phyloP scores from a whole-genome alignment of 768 basidiomycete genomes.

The Termitomyces sp. region DNA sequence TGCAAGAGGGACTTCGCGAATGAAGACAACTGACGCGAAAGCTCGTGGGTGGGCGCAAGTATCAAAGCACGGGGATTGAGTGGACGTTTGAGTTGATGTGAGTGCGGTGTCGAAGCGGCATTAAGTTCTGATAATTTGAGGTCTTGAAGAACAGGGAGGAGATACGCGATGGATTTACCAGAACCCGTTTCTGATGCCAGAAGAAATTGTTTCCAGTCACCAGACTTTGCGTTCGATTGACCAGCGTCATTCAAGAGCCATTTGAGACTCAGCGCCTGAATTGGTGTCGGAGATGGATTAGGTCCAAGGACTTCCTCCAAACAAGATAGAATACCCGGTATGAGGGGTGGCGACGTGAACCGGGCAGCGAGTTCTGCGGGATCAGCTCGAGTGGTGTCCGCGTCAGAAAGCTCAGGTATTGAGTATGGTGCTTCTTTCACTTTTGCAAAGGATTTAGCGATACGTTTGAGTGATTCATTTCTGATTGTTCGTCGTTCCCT shows the following conservation, averaged over 20 bases:
- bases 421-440: background rate
- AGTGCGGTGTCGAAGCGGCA: conserved; percentile 7
- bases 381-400: background rate
- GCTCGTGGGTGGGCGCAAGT: conserved; percentile 86
- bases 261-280: conserved; percentile 71
- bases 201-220: conserved; percentile 45
- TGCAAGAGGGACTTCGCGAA: conserved; percentile 76
- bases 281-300: conserved; percentile 59
- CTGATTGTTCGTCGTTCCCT: background rate
- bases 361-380: conserved; percentile 23
- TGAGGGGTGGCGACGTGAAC: conserved; percentile 67
- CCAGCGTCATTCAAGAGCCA: conserved; percentile 40
- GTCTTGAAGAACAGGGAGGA: conserved; percentile 75
- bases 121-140: conserved; percentile 60
- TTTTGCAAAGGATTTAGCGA: background rate
- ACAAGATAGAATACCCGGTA: conserved; percentile 56
- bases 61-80: conserved; percentile 73
- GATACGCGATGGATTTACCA: conserved; percentile 87
- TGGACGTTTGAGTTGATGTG: conserved; percentile 15
- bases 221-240: conserved; percentile 14
- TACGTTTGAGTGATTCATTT: background rate
- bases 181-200: conserved; percentile 89
- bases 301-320: conserved; percentile 54
- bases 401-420: conserved; percentile 10
- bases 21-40: conserved; percentile 70